phyloP scores from a whole-genome alignment of 441 rosid genomes.

The Gossypium trilobum region DNA sequence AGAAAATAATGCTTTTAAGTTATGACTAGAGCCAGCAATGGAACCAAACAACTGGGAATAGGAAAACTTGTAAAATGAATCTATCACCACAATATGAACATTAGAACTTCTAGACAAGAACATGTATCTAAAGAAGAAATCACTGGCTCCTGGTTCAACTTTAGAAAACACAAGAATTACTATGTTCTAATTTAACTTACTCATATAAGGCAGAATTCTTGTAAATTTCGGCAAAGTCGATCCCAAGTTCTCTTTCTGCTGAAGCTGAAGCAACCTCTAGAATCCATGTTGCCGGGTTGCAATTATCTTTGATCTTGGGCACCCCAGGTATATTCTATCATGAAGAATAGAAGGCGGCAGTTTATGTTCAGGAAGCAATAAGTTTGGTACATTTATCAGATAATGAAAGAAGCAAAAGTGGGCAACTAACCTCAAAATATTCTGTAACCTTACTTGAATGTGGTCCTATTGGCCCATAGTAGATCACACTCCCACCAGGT shows the following conservation, averaged over 20 bases:
- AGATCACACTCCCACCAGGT: constrained; percentile 50
- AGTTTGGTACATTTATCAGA: neutral
- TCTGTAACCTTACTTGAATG: constrained; percentile 41
- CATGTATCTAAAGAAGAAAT: too few species aligned
- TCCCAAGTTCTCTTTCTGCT: constrained; percentile 34
- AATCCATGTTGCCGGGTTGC: constrained; percentile 62
- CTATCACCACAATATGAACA: too few species aligned
- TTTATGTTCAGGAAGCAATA: neutral
- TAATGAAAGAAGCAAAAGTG: neutral
- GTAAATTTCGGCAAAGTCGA: constrained; percentile 43
- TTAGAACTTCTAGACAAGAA: too few species aligned
- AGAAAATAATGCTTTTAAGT: too few species aligned
- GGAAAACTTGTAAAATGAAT: too few species aligned
- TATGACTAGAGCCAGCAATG: too few species aligned
- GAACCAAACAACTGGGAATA: too few species aligned
- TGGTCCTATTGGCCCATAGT: constrained; percentile 51
- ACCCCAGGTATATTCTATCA: constrained; percentile 35
- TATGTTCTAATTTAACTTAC: constrained; percentile 25
- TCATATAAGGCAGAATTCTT: constrained; percentile 27
- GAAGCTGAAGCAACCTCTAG: constrained; percentile 48
- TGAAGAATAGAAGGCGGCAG: neutral
- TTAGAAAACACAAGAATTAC: neutral
- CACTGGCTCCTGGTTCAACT: neutral
- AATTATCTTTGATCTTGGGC: constrained; percentile 34
- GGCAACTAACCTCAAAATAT: constrained; percentile 42